Evolutionary conservation across 2,329 filamentous ascomycete genomes (phyloP).

Genomic region (Calonectria pseudoturangicola): DNA sequence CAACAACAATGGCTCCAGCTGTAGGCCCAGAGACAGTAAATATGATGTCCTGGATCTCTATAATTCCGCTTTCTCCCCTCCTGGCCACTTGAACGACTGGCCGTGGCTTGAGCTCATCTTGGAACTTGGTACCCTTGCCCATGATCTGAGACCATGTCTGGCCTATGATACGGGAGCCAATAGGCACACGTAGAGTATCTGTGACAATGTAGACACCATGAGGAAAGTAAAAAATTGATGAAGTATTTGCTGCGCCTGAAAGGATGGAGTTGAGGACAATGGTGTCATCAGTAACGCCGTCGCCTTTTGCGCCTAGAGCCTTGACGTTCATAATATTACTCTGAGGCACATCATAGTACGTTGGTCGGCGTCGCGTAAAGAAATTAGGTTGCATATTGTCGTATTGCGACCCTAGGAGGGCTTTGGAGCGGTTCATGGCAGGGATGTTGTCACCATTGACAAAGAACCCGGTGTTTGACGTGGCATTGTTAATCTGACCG

Average conservation of each 20-base stretch:
- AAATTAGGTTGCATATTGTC: constrained; percentile 81
- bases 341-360: constrained; percentile 75
- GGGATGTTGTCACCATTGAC: constrained; percentile 83
- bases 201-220: constrained; percentile 83
- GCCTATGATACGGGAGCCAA: constrained; percentile 89
- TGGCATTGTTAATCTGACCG: not conserved
- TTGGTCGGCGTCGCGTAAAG: constrained; percentile 86
- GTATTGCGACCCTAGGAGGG: constrained; percentile 77
- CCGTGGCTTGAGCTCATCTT: constrained; percentile 83
- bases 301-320: constrained; percentile 88
- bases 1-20: constrained; percentile 90
- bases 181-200: constrained; percentile 82
- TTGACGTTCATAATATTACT: constrained; percentile 77
- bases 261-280: constrained; percentile 87
- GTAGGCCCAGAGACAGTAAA: constrained; percentile 89
- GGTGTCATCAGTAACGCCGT: constrained; percentile 92
- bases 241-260: constrained; percentile 76
- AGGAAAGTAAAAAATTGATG: constrained; percentile 82
- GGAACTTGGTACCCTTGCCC: constrained; percentile 84
- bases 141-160: constrained; percentile 95
- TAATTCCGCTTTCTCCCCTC: constrained; percentile 82
- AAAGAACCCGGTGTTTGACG: constrained; percentile 74
- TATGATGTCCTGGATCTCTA: constrained; percentile 92
- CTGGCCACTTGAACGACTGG: constrained; percentile 91
- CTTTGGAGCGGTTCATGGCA: constrained; percentile 77